Evolutionary conservation across 352 stramenopile species (phyloP), one percentile per base, ranked within the genome.

Genomic region (Pythium apleroticum): DNA sequence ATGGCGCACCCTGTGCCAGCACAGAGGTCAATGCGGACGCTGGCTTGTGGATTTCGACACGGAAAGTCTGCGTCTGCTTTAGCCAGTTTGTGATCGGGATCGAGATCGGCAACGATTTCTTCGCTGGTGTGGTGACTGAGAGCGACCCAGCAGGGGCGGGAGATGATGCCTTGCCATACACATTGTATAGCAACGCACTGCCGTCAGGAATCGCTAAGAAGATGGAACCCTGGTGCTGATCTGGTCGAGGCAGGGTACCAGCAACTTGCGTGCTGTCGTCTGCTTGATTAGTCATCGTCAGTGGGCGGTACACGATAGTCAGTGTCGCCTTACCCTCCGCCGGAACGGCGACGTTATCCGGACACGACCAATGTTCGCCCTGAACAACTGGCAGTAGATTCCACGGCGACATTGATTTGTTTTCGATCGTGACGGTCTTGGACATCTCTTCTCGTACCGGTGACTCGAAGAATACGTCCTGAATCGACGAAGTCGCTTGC

Each of bases 181-280:
- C 48, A 49, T 93, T 93, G 72, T 95, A 98, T 25, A 97, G 63
- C 11, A 98, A 63, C 1, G 89, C 93, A 48, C 71, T 90, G 14
- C 93, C 93, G 41, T 98, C 91, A 17, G 92, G 93, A 25, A 98
- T 87, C 9, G 93, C 86, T 17, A 98, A 80, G 61, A 98, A 98
- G 31, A 98, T 68, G 1, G 84, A 90, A 20, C 91, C 92, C 39
- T 82, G 65, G 64, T 97, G 90, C 7, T 70, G 59, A 31, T 79
- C 71, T 2, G 77, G 78, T 1, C 80, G 81, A 12, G 75, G 69
- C 15, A 69, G 49, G 22, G 31, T 55, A 19, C 74, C 70, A 10
- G 37, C 41, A 2, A 61, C 69, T 17, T 4, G 24, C 49, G 4
- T 10, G 19, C 0, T 28, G 9, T 69, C 54, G 19, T 55, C 46